Base-by-base conservation (phyloP, 805 yeast genomes). In the Wickerhamomyces chambardii region DNA sequence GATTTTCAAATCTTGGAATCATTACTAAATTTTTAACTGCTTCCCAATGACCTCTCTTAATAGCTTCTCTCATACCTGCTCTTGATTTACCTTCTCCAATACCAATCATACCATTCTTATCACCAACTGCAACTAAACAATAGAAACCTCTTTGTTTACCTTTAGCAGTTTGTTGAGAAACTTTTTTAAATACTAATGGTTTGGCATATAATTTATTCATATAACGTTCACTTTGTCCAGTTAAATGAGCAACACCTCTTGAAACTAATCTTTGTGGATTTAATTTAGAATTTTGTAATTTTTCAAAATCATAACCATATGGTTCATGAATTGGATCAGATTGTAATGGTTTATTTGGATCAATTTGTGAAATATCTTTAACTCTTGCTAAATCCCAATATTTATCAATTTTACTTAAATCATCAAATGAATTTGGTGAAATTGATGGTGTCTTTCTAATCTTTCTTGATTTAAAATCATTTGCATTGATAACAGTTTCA, bases 71-170 rank as follows among this genome's bases (percentile, higher is more conserved):
- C 63, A 81, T 73, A 40, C 81, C 85, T 37, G 74, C 78, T 46
- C 86, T 68, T 41, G 92, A 90, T 53, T 84, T 85, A 42, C 97
- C 98, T 58, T 87, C 95, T 33, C 97, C 98, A 33, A 89, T 66
- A 27, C 97, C 97, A 40, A 92, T 68, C 81, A 86, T 83, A 44
- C 98, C 98, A 44, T 84, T 83, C 36, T 78, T 73, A 59, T 92
- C 95, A 32, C 98, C 98, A 14, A 84, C 96, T 27, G 87, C 83
- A 12, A 87, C 90, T 43, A 92, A 59, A 0, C 87, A 82, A 59
- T 84, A 90, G 56, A 76, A 80, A 28, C 85, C 74, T 34, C 81
- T 76, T 44, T 84, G 84, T 56, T 86, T 87, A 56, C 97, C 97
- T 66, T 85, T 84, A 28, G 86, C 78, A 2, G 97, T 90, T 68